These are phyloP conservation scores for Trypanosoma caninum DNA, from an alignment of 208 protist species.

Conservation along the genomic window DNA sequence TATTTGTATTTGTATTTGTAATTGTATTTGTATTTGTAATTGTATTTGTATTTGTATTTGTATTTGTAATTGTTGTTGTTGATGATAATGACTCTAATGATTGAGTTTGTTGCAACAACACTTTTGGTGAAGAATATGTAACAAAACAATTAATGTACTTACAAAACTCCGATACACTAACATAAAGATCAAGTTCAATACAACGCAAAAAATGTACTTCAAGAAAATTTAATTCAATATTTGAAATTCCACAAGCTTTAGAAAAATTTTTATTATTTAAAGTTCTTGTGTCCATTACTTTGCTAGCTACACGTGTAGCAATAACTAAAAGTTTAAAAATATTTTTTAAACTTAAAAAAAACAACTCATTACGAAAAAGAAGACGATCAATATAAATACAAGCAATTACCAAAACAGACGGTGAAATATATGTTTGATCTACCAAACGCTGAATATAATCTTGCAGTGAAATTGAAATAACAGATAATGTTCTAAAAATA, in stretches of 20 bases:
- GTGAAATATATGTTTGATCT: constrained; percentile 70
- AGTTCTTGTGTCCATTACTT: constrained; percentile 71
- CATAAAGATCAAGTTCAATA: constrained; percentile 61
- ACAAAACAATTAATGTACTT: constrained; percentile 39
- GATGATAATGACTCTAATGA: too few species aligned
- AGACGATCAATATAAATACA: constrained; percentile 72
- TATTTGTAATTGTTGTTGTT: not conserved
- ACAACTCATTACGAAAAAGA: constrained; percentile 22
- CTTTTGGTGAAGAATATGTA: not conserved
- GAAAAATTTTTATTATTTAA: constrained; percentile 81
- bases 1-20: too few species aligned
- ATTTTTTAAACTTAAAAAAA: constrained; percentile 49
- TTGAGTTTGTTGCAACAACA: too few species aligned
- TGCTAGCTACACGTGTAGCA: constrained; percentile 54
- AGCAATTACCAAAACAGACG: constrained; percentile 52
- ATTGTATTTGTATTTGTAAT: too few species aligned
- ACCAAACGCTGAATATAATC: constrained; percentile 65
- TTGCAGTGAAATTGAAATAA: constrained; percentile 34
- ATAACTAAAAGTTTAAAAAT: constrained; percentile 62
- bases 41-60: too few species aligned
- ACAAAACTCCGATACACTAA: constrained; percentile 52
- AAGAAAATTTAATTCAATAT: constrained; percentile 61
- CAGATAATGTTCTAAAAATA: constrained; percentile 38
- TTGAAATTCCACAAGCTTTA: constrained; percentile 48
- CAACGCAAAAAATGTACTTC: constrained; percentile 49